These are phyloP conservation scores for Trichophyton verrucosum DNA, from an alignment of 2,329 filamentous ascomycete genomes.

Conservation along the genomic window DNA sequence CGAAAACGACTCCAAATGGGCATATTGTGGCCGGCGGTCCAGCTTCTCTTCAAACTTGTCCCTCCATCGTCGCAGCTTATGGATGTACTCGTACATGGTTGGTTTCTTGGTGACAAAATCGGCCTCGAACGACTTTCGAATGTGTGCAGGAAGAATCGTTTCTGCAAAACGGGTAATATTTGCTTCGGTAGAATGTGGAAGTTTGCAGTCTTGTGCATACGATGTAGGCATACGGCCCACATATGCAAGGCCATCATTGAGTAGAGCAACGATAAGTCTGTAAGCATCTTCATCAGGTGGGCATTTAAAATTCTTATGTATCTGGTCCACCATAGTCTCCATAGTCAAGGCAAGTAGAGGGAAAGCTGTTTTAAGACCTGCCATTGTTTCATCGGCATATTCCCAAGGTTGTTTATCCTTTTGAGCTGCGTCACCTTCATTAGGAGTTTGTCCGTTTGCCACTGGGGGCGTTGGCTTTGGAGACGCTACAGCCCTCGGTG, in stretches of 20 bases:
- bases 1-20: constrained; percentile 73
- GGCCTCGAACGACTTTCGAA: constrained; percentile 91
- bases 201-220: constrained; percentile 81
- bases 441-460: constrained; percentile 7
- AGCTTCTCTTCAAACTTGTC: constrained; percentile 98
- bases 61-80: constrained; percentile 88
- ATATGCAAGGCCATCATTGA: constrained; percentile 90
- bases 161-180: constrained; percentile 97
- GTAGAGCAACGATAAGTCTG: constrained; percentile 85
- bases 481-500: background rate
- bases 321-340: constrained; percentile 99
- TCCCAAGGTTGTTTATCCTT: constrained; percentile 66
- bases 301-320: constrained; percentile 98
- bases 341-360: constrained; percentile 90
- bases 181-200: constrained; percentile 78
- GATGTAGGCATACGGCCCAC: constrained; percentile 76
- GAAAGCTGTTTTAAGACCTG: constrained; percentile 91
- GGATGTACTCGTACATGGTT: constrained; percentile 97
- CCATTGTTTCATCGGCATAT: constrained; percentile 88
- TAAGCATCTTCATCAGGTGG: constrained; percentile 97
- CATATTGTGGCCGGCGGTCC: constrained; percentile 62
- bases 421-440: constrained; percentile 22
- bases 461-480: background rate
- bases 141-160: constrained; percentile 86
- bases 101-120: constrained; percentile 94